phyloP scores from a whole-genome alignment of 768 basidiomycete species.

The Agaricus subrufescens region DNA sequence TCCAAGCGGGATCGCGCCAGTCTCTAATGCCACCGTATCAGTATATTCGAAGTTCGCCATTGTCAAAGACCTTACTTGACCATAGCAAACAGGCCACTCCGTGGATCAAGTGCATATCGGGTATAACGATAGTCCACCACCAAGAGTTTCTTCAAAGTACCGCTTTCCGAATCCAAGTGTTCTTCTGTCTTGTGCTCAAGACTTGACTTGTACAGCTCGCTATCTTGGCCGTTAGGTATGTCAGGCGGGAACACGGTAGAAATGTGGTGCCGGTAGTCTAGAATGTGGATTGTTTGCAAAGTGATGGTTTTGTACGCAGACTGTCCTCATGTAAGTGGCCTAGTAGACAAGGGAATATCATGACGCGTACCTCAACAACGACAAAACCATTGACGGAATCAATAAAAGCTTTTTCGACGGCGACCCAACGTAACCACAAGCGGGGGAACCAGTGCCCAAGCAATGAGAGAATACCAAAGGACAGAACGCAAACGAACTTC shows the following conservation, averaged over 20 bases:
- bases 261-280: constrained; percentile 73
- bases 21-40: constrained; percentile 45
- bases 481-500: constrained; percentile 62
- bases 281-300: constrained; percentile 62
- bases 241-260: constrained; percentile 70
- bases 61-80: constrained; percentile 51
- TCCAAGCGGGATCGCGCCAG: constrained; percentile 85
- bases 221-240: constrained; percentile 17
- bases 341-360: background rate
- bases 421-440: constrained; percentile 86
- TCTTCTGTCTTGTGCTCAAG: constrained; percentile 23
- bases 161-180: constrained; percentile 26
- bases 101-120: constrained; percentile 82
- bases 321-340: constrained; percentile 38
- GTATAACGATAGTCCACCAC: constrained; percentile 91
- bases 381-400: constrained; percentile 67
- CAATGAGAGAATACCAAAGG: constrained; percentile 70
- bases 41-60: background rate
- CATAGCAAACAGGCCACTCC: constrained; percentile 77
- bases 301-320: constrained; percentile 80
- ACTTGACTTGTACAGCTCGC: constrained; percentile 20
- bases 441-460: constrained; percentile 93
- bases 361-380: constrained; percentile 76
- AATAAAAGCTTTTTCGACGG: constrained; percentile 79
- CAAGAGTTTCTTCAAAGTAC: constrained; percentile 47